Evolutionary conservation across 2,329 filamentous ascomycete species (phyloP), one percentile per base, ranked within the genome.

Genomic region (Epichloe sibirici): DNA sequence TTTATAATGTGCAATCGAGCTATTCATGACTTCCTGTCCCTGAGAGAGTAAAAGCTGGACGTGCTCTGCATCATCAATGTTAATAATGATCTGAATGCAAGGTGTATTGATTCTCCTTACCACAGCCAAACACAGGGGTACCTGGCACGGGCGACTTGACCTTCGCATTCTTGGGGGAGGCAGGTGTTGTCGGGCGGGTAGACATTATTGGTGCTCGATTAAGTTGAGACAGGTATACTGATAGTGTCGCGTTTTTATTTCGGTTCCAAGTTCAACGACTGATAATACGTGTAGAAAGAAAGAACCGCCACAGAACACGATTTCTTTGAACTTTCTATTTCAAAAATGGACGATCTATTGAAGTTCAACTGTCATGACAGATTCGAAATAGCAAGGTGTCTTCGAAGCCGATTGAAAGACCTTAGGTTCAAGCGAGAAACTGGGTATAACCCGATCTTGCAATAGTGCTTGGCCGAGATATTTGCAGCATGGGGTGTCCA

Each of bases 1-100:
- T 63, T 84, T 86, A 68, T 90, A 90, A 60, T 86, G 79, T 52
- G 80, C 74, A 55, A 87, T 80, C 21, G 83, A 85, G 56, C 76
- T 82, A 59, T 86, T 83, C 68, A 81, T 82, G 15, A 79, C 78
- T 56, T 83, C 79, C 56, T 81, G 78, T 45, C 72, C 75, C 61
- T 76, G 78, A 37, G 72, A 75, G 37, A 89, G 74, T 55, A 90
- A 77, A 25, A 76, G 73, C 65, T 87, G 82, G 48, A 88, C 77
- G 67, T 90, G 86, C 65, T 88, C 86, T 90, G 12, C 5, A 34
- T 9, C 21, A 15, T 31, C 1, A 21, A 23, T n/a, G 48, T 49
- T 17, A 49, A 28, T 23, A 12, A 13, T 23, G 3, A 49, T 43
- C 7, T 11, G 9, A 13, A 12, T 23, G 17, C 39, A 34, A 2